These are phyloP conservation scores for Phytophthora lateralis DNA, from an alignment of 352 stramenopile species.

Conservation along the genomic window DNA sequence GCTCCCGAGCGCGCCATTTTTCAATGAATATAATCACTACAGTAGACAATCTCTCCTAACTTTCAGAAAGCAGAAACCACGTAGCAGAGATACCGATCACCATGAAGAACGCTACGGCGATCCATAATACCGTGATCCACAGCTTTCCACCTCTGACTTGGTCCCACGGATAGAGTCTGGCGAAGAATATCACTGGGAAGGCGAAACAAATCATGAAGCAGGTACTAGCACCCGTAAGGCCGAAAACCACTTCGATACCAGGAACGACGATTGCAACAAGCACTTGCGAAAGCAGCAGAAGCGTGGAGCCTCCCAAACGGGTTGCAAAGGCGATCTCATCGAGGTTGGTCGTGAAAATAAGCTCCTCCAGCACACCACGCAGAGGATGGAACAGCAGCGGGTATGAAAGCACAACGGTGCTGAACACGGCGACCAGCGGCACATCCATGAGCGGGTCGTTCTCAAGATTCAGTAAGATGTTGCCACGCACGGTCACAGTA, in stretches of 20 bases:
- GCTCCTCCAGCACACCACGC: slow-evolving; percentile 63
- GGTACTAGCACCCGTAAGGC: slow-evolving; percentile 65
- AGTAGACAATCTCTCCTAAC: slow-evolving; percentile 9
- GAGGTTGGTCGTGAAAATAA: slow-evolving; percentile 50
- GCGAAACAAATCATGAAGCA: slow-evolving; percentile 79
- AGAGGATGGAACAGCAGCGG: slow-evolving; percentile 78
- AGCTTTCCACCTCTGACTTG: slow-evolving; percentile 34
- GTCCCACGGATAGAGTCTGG: slow-evolving; percentile 63
- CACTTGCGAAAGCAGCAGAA: slow-evolving; percentile 63
- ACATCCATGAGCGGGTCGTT: slow-evolving; percentile 71
- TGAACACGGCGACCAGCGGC: slow-evolving; percentile 69
- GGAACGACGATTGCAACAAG: slow-evolving; percentile 61
- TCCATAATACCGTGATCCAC: slow-evolving; percentile 44
- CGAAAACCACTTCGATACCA: slow-evolving; percentile 73
- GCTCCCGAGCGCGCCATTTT: slow-evolving; percentile 1
- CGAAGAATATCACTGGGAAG: slow-evolving; percentile 72
- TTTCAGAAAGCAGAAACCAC: slow-evolving; percentile 34
- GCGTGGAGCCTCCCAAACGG: slow-evolving; percentile 52
- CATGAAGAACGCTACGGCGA: slow-evolving; percentile 43
- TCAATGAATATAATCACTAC: slow-evolving; percentile 10
- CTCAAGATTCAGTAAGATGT: slow-evolving; percentile 84
- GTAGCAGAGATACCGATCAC: slow-evolving; percentile 38
- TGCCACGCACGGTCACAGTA: slow-evolving; percentile 57
- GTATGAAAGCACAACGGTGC: slow-evolving; percentile 76
- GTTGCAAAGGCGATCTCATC: slow-evolving; percentile 56